A percentile compares a stretch with the other conserved stretches of the same genome.
These are phyloP conservation scores for Daedaleopsis sinensis DNA, from an alignment of 768 basidiomycete genomes.

Conservation along the genomic window DNA sequence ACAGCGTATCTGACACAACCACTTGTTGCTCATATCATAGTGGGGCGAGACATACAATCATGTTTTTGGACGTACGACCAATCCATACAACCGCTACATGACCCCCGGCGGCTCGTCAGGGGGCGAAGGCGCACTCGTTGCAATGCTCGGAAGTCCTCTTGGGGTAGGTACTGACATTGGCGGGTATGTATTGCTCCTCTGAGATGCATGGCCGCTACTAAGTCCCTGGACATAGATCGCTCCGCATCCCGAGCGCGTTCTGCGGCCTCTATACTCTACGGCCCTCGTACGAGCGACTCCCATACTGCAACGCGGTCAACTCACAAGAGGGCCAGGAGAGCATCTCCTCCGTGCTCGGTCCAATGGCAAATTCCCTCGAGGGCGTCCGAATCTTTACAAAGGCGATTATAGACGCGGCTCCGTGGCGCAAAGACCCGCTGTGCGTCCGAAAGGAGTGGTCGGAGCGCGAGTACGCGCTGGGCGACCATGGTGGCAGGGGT, in stretches of 20 bases:
- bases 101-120: constrained; percentile 84
- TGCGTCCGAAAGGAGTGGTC: constrained; percentile 52
- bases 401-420: constrained; percentile 55
- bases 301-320: constrained; percentile 68
- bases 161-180: constrained; percentile 85
- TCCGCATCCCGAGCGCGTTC: constrained; percentile 71
- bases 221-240: constrained; percentile 52
- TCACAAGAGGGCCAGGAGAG: constrained; percentile 74
- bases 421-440: constrained; percentile 61
- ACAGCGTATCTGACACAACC: no score
- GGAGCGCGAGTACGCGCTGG: constrained; percentile 46
- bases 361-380: constrained; percentile 57
- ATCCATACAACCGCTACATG: constrained; percentile 72
- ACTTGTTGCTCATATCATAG: constrained; percentile 36
- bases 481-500: constrained; percentile 47
- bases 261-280: constrained; percentile 73
- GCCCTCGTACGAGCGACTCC: constrained; percentile 70
- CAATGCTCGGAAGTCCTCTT: constrained; percentile 48
- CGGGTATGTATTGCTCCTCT: no score
- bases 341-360: constrained; percentile 73
- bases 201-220: no score
- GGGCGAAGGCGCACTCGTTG: constrained; percentile 81
- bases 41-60: constrained; percentile 80
- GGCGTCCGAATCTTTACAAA: constrained; percentile 72
- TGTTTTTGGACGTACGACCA: constrained; percentile 77